Percentiles rank a stretch among this genome's conserved stretches.
Conservation (phyloP, 2,329 filamentous ascomycete genomes). For the Apiospora aurea region DNA sequence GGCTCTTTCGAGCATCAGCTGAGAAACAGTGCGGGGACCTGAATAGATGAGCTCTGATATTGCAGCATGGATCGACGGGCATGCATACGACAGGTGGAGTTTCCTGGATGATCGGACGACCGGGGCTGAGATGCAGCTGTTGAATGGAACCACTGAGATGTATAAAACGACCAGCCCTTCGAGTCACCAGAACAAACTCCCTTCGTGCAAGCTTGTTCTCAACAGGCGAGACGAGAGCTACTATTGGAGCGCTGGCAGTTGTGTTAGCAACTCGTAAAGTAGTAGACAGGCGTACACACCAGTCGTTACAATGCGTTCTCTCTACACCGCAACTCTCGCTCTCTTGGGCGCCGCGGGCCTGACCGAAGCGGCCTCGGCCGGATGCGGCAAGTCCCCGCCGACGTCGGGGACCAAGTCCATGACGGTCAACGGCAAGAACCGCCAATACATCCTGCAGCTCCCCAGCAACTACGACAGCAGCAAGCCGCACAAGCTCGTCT, state of each 20-base stretch:
- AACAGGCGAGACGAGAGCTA: neutral
- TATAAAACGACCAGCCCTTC: neutral
- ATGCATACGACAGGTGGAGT: neutral
- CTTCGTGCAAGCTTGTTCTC: neutral
- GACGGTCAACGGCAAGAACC: constrained; percentile 46
- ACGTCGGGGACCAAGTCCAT: constrained; percentile 43
- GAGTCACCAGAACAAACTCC: neutral
- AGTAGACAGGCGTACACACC: too few relatives aligned
- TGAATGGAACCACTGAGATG: too few relatives aligned
- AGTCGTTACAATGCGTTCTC: neutral
- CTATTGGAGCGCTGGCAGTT: neutral
- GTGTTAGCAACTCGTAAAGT: neutral
- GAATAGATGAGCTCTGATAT: neutral
- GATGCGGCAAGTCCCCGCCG: constrained; percentile 45
- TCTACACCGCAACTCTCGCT: neutral
- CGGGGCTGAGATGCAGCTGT: neutral
- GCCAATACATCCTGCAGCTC: constrained; percentile 48
- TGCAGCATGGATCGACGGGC: neutral
- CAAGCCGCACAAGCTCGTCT: constrained; percentile 49
- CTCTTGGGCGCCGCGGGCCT: constrained; percentile 15
- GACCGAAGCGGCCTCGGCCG: constrained; percentile 32
- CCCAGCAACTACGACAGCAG: constrained; percentile 49
- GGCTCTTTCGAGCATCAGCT: neutral
- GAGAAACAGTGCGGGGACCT: neutral
- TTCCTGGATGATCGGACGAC: neutral